Evolutionary conservation across 345 rosid species (phyloP).

Genomic region (Populus alba): DNA sequence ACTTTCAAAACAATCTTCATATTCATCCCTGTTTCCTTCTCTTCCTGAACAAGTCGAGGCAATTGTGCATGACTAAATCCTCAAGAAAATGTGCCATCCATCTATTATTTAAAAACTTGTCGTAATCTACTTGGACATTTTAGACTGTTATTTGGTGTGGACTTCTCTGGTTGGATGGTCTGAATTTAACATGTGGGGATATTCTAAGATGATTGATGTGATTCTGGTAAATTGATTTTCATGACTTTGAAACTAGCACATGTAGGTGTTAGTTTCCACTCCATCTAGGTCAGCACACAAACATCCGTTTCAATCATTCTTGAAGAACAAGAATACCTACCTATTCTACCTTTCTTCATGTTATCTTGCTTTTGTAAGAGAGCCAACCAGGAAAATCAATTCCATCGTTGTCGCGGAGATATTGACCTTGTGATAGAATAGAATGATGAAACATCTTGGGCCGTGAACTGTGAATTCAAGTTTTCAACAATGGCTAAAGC

Average conservation of each 20-base stretch:
- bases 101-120: constrained; percentile 1
- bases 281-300: neutral
- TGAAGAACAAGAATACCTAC: constrained; percentile 17
- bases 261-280: neutral
- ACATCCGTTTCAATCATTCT: neutral
- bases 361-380: constrained; percentile 7
- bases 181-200: constrained; percentile 18
- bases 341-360: neutral
- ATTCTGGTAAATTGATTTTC: neutral
- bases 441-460: neutral
- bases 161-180: constrained; percentile 26
- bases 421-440: neutral
- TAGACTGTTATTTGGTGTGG: neutral
- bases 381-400: neutral
- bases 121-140: constrained; percentile 1
- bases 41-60: constrained; percentile 4
- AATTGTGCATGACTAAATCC: neutral
- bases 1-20: neutral
- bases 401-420: neutral
- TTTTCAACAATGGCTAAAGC: neutral
- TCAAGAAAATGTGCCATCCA: neutral
- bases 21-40: neutral
- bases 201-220: neutral
- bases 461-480: neutral
- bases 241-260: neutral